Base-by-base conservation (phyloP, 192 early-diverging fungal genomes). In the Obelidium mucronatum region DNA sequence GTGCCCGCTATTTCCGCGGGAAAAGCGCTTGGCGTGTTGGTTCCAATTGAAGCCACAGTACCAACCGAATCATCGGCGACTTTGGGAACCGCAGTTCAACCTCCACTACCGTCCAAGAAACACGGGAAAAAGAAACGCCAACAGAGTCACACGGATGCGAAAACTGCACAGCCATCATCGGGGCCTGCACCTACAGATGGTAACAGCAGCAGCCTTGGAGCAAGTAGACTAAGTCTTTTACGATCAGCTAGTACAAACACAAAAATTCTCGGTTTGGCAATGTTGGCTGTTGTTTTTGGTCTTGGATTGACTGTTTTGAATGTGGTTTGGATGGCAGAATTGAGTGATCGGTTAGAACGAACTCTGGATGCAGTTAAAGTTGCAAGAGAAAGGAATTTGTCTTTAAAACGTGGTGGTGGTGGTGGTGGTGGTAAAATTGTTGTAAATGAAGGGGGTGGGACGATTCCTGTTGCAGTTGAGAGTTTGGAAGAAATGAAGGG, bases 291-390 rank as follows among this genome's bases (percentile, higher is more conserved):
- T 24, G 35, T 76, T 2, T 52, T 62, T 35, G 75, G 75, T 6
- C 51, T 76, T 17, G 26, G 30, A 5, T 35, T 76, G 44, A 76
- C 75, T n/a, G 65, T 62, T 2, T 40, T 76, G 53, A 76, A 76
- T 40, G 52, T 76, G 11, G 52, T 76, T 8, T 76, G 75, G 75
- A 76, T 76, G 62, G 75, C 75, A 19, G 75, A 76, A 28, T 24
- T 76, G 30, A 53, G 64, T 51, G 52, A 54, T 30, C 37, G 75
- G 31, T 53, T 76, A n/a, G 75, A 76, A 35, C 62, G 66, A 2
- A 54, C 75, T 2, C 33, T 76, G 15, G 60, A 67, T 51, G 75
- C 66, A 15, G 75, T 76, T 4, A 17, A 65, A 3, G 48, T 55
- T 5, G 66, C 75, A 0, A 31, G 67, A 30, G 67, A 69, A 30